Percentiles rank a stretch among this genome's conserved stretches.
These are phyloP conservation scores for Starmerella apis DNA, from an alignment of 805 yeast species.

Conservation along the genomic window DNA sequence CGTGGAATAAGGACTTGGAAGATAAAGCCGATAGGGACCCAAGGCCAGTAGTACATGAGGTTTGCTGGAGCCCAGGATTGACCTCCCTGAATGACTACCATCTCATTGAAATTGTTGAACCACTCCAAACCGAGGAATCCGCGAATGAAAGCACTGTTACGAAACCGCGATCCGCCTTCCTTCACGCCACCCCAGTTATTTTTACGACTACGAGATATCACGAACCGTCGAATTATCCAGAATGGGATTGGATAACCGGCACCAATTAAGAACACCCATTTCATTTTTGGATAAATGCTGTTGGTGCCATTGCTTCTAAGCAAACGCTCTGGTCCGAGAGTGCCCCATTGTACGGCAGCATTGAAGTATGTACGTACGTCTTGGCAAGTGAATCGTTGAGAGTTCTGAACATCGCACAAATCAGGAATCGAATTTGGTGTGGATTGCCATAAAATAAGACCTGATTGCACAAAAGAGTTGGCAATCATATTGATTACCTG, in stretches of 20 bases:
- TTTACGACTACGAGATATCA: slow-evolving; percentile 23
- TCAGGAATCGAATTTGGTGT: slow-evolving; percentile 30
- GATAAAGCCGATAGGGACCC: slow-evolving; percentile 30
- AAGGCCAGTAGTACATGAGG: slow-evolving; percentile 23
- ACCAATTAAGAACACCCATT: slow-evolving; percentile 41
- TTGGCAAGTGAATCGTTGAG: slow-evolving; percentile 38
- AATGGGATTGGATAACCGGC: slow-evolving; percentile 50
- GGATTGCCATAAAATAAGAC: slow-evolving; percentile 32
- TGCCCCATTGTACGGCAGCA: slow-evolving; percentile 48
- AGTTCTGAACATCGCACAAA: slow-evolving; percentile 30
- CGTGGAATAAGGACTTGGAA: slow-evolving; percentile 42
- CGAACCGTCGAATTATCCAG: slow-evolving; percentile 50
- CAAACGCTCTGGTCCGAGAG: slow-evolving; percentile 36
- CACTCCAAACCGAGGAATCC: slow-evolving; percentile 25
- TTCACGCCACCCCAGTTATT: slow-evolving; percentile 8
- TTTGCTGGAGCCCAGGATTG: slow-evolving; percentile 33
- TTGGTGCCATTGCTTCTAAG: slow-evolving; percentile 1
- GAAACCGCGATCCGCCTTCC: slow-evolving; percentile 14
- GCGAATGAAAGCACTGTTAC: slow-evolving; percentile 14
- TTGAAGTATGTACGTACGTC: slow-evolving; percentile 36
- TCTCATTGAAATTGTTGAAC: slow-evolving; percentile 36
- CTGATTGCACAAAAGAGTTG: slow-evolving; percentile 28
- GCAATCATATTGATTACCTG: slow-evolving; percentile 31
- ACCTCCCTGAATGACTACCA: slow-evolving; percentile 38
- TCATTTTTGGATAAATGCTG: slow-evolving; percentile 25